A percentile compares a stretch with the other conserved stretches of the same genome.
Conservation (phyloP, 2,329 filamentous ascomycete genomes). For the Aspergillus hiratsukae region DNA sequence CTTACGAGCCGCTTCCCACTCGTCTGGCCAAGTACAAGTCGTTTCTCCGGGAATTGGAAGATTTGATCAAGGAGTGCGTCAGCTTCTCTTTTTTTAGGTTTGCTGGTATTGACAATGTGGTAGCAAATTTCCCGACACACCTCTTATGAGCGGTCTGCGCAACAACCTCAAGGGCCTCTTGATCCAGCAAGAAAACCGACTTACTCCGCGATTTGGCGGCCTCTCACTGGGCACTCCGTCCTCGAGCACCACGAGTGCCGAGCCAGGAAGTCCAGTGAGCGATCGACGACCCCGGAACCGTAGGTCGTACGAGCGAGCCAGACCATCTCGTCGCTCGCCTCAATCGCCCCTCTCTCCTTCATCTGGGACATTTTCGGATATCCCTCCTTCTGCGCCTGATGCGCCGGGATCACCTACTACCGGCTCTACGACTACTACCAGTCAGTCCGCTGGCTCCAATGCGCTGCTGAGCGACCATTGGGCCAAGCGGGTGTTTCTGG, state of each 20-base stretch:
- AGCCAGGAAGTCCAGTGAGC: conserved; percentile 24
- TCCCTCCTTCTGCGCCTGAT: conserved; percentile 28
- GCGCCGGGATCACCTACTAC: conserved; percentile 32
- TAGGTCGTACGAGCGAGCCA: conserved; percentile 33
- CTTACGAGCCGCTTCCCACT: conserved; percentile 42
- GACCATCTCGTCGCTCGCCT: conserved; percentile 24
- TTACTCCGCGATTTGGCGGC: conserved; percentile 22
- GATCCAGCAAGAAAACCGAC: conserved; percentile 25
- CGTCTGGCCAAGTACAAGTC: conserved; percentile 49
- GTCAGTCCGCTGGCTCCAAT: conserved; percentile 27
- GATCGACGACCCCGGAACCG: conserved; percentile 26
- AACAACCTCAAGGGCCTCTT: conserved; percentile 24
- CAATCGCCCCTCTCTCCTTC: conserved; percentile 26
- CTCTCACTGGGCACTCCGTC: conserved; percentile 24
- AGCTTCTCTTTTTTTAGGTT: not conserved
- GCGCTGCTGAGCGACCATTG: conserved; percentile 34
- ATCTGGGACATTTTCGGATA: conserved; percentile 26
- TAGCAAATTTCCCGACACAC: conserved; percentile 25
- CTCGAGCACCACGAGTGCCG: conserved; percentile 21
- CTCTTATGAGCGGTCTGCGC: conserved; percentile 24
- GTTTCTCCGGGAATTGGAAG: conserved; percentile 45
- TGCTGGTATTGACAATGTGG: conserved; percentile 3
- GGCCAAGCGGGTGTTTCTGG: conserved; percentile 37
- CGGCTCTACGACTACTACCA: conserved; percentile 28
- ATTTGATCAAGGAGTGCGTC: conserved; percentile 45